Percentiles rank a stretch among this genome's conserved stretches.
Conservation (phyloP, 306 rosid species). For the Malus fusca region DNA sequence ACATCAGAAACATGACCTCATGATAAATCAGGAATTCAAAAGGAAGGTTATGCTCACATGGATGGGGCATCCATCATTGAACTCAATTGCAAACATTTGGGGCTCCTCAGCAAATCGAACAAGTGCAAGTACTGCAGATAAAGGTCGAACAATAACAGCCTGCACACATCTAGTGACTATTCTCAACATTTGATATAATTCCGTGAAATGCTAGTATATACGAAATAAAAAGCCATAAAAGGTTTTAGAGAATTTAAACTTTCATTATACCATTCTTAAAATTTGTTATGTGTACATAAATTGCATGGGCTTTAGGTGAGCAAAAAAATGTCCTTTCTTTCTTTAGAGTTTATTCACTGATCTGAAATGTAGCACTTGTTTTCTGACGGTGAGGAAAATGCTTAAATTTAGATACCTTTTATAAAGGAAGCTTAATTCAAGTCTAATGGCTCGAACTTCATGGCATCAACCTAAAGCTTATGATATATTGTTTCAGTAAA, state of each 20-base stretch:
- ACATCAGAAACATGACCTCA: slow-evolving; percentile 24
- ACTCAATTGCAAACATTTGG: slow-evolving; percentile 98
- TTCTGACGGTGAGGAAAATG: neutral
- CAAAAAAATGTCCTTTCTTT: neutral
- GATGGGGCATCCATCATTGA: slow-evolving; percentile 91
- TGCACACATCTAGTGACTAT: slow-evolving; percentile 83
- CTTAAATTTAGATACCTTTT: neutral
- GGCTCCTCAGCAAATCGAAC: slow-evolving; percentile 99
- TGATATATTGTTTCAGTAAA: slow-evolving; percentile 12
- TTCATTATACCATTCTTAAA: neutral
- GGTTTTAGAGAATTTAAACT: neutral
- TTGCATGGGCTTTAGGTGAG: neutral
- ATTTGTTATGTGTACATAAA: neutral
- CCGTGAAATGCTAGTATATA: slow-evolving; percentile 1
- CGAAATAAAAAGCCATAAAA: neutral
- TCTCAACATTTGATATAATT: slow-evolving; percentile 52
- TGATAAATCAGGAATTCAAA: slow-evolving; percentile 12
- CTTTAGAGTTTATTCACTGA: neutral
- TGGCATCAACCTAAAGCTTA: neutral
- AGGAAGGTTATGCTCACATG: slow-evolving; percentile 57
- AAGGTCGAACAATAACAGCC: slow-evolving; percentile 99
- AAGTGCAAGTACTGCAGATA: slow-evolving; percentile 83
- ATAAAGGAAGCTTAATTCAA: neutral
- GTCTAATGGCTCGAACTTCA: neutral
- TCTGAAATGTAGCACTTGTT: neutral